These are phyloP conservation scores for Lasiosphaeriaceae sp. DNA, from an alignment of 495 filamentous ascomycete genomes.

Conservation along the genomic window DNA sequence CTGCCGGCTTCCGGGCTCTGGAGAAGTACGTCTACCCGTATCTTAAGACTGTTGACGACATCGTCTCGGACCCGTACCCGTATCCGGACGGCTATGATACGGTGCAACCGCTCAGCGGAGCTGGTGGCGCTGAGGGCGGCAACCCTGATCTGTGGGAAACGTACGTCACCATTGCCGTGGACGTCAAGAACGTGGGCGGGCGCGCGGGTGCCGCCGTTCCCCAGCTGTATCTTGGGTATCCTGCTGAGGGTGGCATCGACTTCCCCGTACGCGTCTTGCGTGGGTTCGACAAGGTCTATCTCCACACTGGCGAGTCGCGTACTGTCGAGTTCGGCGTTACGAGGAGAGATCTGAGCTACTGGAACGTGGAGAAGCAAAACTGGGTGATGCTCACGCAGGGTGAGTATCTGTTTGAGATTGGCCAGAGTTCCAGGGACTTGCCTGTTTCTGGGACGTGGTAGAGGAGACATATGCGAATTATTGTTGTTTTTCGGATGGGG, in stretches of 20 bases:
- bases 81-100: conserved; percentile 71
- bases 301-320: conserved; percentile 53
- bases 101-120: conserved; percentile 53
- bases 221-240: conserved; percentile 80
- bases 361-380: conserved; percentile 74
- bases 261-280: conserved; percentile 75
- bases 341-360: conserved; percentile 74
- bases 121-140: conserved; percentile 78
- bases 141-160: conserved; percentile 79
- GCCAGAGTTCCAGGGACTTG: conserved; percentile 38
- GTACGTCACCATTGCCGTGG: conserved; percentile 57
- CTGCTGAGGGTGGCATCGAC: conserved; percentile 52
- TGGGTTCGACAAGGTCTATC: conserved; percentile 71
- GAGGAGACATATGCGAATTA: not conserved
- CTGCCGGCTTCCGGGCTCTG: conserved; percentile 60
- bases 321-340: conserved; percentile 68
- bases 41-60: conserved; percentile 54
- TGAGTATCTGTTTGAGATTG: conserved; percentile 42
- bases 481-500: not conserved
- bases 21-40: conserved; percentile 89
- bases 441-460: not conserved
- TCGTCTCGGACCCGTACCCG: conserved; percentile 53
- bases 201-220: conserved; percentile 67
- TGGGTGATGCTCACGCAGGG: conserved; percentile 67
- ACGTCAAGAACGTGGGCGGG: conserved; percentile 67